Base-by-base conservation (phyloP, 306 rosid genomes). In the Sophora flavescens region DNA sequence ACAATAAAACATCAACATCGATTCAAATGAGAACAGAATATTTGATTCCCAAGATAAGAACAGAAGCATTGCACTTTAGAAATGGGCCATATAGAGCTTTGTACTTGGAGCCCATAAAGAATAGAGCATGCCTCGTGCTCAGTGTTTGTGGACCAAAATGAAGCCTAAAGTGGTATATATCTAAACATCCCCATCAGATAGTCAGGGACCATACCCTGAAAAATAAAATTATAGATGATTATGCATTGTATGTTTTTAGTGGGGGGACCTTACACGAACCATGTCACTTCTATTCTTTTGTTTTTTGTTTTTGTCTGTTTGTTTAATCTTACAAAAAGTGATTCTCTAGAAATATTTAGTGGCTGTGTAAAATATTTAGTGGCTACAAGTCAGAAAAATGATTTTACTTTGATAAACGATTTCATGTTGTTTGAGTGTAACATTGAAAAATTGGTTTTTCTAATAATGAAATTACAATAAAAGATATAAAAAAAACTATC, bases 141-240 rank as follows among this genome's bases (percentile, higher is more conserved):
- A 38, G 45, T 78, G 62, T 51, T 41, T 26, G 82, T 76, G 82
- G 85, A 76, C 85, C 85, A 76, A 76, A 69, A 63, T 70, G 70
- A 63, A 65, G 69, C 75, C 79, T 72, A 79, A 78, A 78, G 70
- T 78, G 63, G 4, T 17, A 35, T 58, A 7, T 17, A 35, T 58
- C 26, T 14, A 8, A 6, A n/a, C 8, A 13, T 63, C 13, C 5
- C 22, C 72, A 76, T 52, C 32, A 63, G 39, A 2, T 14, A 45
- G 16, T 39, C 13, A 42, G 63, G 74, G 74, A 76, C 80, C 80
- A 71, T 52, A n/a, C 33, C 68, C 68, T 41, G 18, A 50, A 50
- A 50, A 14, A 4, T 4, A 3, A 72, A 42, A 33, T 11, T 45
- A 62, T 45, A 62, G 22, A 60, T 35, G 26, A 63, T 61, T 74